Conservation (phyloP, 768 basidiomycete genomes). For the Tubosaeta sp. region DNA sequence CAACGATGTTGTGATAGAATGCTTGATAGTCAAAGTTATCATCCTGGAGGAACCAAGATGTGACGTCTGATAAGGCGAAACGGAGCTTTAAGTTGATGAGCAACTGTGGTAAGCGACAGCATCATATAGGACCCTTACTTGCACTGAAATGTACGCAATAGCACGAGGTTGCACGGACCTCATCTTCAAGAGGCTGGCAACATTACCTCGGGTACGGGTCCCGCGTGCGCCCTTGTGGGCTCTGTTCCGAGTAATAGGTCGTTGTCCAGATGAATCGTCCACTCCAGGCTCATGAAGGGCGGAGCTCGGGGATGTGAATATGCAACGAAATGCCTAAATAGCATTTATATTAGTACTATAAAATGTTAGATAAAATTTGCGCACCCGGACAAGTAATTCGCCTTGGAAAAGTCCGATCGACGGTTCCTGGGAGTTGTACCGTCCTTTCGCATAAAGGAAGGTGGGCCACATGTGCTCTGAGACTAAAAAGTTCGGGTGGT, state of each 20-base stretch:
- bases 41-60: conserved; percentile 3
- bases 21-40: conserved; percentile 6
- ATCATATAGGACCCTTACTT: conserved; percentile 13
- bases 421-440: neutral
- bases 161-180: conserved; percentile 13
- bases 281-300: neutral
- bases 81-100: conserved; percentile 7
- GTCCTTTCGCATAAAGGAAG: conserved; percentile 1
- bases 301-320: conserved; percentile 7
- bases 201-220: conserved; percentile 2
- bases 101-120: no score
- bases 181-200: conserved; percentile 8
- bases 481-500: neutral
- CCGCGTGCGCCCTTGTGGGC: no score
- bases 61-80: conserved; percentile 10
- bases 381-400: conserved; percentile 1
- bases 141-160: conserved; percentile 24
- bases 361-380: neutral
- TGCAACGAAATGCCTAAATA: conserved; percentile 17
- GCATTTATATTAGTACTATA: no score
- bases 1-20: conserved; percentile 14
- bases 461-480: conserved; percentile 6
- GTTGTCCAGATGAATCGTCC: neutral
- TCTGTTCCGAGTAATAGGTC: no score
- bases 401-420: conserved; percentile 2